These are phyloP conservation scores for Saccharomycodes ludwigii DNA, from an alignment of 805 yeast genomes.

Conservation along the genomic window DNA sequence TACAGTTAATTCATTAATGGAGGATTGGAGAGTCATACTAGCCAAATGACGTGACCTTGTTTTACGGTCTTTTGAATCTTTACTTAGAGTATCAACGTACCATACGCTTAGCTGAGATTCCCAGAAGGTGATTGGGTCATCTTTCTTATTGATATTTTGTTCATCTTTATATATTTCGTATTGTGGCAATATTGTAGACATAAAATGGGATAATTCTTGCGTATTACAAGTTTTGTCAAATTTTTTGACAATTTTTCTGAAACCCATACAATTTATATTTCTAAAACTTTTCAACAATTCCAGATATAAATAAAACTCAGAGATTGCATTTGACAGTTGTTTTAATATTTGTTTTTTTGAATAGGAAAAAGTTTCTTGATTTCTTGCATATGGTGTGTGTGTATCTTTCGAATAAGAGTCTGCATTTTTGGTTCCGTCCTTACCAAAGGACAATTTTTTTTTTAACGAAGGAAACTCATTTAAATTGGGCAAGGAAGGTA, in stretches of 20 bases:
- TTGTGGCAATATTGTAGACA: constrained; percentile 16
- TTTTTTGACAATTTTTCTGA: constrained; percentile 80
- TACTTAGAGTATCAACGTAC: constrained; percentile 24
- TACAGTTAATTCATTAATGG: constrained; percentile 22
- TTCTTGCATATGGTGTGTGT: not conserved
- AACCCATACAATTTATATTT: constrained; percentile 72
- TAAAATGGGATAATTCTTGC: constrained; percentile 15
- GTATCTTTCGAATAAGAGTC: not conserved
- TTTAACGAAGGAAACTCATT: constrained; percentile 1
- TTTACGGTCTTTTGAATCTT: constrained; percentile 17
- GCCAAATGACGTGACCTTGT: constrained; percentile 18
- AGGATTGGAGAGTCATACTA: constrained; percentile 12
- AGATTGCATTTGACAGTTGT: constrained; percentile 18
- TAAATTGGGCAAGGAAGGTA: constrained; percentile 21
- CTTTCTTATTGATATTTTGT: constrained; percentile 9
- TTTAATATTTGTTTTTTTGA: constrained; percentile 10
- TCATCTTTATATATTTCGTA: constrained; percentile 10
- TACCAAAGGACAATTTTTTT: not conserved
- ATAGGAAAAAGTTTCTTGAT: constrained; percentile 1
- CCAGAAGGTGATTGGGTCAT: constrained; percentile 21
- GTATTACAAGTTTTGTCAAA: constrained; percentile 51
- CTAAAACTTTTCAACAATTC: constrained; percentile 35
- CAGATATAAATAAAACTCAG: constrained; percentile 20
- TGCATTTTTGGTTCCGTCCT: not conserved
- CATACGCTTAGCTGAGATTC: constrained; percentile 26